Evolutionary conservation across 345 rosid genomes (phyloP), one percentile per base, ranked within the genome.

Genomic region (Fremontodendron californicum): DNA sequence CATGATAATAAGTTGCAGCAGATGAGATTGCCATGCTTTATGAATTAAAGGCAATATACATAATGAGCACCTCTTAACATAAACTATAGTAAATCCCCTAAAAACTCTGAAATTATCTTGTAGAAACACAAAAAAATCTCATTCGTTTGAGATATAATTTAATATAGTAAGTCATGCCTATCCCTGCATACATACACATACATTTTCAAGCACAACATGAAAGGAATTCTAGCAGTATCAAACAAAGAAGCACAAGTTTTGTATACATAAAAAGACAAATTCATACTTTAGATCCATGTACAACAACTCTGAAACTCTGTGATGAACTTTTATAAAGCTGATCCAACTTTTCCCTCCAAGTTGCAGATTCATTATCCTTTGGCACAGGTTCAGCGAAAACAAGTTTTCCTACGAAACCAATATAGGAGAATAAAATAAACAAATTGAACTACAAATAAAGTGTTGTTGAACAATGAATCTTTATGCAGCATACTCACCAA

Each of bases 241-340:
- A 27, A 48, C 27, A 65, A 65, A 66, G 29, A 43, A 51, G 39
- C 27, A 73, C 31, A 57, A 45, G 60, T 46, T n/a, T 31, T n/a
- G 62, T 55, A 65, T 55, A 29, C 58, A 77, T 35, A 62, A 62
- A 49, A 68, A 45, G n/a, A 72, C n/a, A 76, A 65, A 74, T 51
- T 55, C 54, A 79, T 92, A 93, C 99, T 90, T 95, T 96, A 71
- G 98, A 93, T 81, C 99, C 99, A 84, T 93, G 98, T 23, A 93
- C 92, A 42, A 93, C 99, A 83, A 96, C 99, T 85, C 99, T 90
- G 82, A 96, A 96, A 87, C 97, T 93, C 82, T 93, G 98, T 19
- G 97, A 96, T 49, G 99, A 96, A 84, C 98, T 96, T 87, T 91
- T 93, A 76, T 96, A 96, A 77, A 96, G 90, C 78, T 91, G 98